Evolutionary conservation across 192 early-diverging fungal species (phyloP).

Genomic region (Paraglomus occultum): DNA sequence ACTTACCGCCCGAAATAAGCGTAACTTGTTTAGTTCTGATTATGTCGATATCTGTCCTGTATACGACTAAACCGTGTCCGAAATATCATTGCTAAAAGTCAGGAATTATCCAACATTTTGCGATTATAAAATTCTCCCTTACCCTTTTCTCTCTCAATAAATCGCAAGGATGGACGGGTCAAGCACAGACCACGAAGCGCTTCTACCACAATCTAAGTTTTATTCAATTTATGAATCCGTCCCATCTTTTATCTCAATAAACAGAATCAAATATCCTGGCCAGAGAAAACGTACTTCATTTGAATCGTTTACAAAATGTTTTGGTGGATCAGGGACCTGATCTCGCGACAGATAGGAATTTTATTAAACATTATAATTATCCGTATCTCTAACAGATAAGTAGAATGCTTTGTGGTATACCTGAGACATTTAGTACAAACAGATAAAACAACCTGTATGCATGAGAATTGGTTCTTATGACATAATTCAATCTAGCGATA

Average conservation of each 20-base stretch:
- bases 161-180: conserved; percentile 1
- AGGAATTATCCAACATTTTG: not conserved
- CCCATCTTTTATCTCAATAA: not conserved
- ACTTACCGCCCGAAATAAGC: conserved; percentile 69
- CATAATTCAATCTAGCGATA: no score
- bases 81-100: not conserved
- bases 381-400: no score
- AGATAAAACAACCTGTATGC: no score
- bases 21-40: conserved; percentile 65
- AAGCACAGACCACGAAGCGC: conserved; percentile 14
- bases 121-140: not conserved
- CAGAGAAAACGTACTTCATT: not conserved
- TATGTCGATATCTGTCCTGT: conserved; percentile 47
- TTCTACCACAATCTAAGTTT: conserved; percentile 15
- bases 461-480: no score
- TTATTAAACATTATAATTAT: no score
- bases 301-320: conserved; percentile 19
- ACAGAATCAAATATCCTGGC: not conserved
- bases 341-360: no score
- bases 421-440: no score
- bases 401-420: no score
- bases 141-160: conserved; percentile 17
- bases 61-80: conserved; percentile 48
- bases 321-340: not conserved
- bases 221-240: no score